Percentiles rank a stretch among this genome's conserved stretches.
Conservation (phyloP, 495 filamentous ascomycete species). For the Bacidia gigantensis region DNA sequence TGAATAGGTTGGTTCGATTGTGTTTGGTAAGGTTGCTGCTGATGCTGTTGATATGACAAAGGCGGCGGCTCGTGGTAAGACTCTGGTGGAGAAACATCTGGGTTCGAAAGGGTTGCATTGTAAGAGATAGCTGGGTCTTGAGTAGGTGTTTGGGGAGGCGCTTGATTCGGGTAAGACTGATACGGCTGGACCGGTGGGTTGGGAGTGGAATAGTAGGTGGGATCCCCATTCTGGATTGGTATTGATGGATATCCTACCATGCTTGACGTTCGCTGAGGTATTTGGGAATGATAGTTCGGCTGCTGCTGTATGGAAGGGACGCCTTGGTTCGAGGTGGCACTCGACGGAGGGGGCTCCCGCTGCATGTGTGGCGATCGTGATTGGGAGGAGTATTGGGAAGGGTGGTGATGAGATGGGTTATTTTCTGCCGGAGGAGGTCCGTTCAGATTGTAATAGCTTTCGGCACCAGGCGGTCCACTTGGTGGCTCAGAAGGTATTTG, state of each 20-base stretch:
- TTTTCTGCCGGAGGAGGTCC: slow-evolving; percentile 34
- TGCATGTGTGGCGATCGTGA: slow-evolving; percentile 18
- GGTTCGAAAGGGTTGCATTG: slow-evolving; percentile 10
- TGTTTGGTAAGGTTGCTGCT: slow-evolving; percentile 19
- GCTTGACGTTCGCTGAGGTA: slow-evolving; percentile 18
- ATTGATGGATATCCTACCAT: slow-evolving; percentile 10
- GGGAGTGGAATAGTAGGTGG: slow-evolving; percentile 8
- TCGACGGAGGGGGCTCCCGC: slow-evolving; percentile 16
- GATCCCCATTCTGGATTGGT: slow-evolving; percentile 6
- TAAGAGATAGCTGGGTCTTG: slow-evolving; percentile 13
- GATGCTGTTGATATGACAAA: slow-evolving; percentile 11
- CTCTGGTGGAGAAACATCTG: slow-evolving; percentile 17
- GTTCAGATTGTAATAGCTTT: slow-evolving; percentile 71
- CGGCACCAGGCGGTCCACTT: slow-evolving; percentile 41
- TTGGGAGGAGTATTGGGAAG: slow-evolving; percentile 14
- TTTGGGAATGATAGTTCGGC: slow-evolving; percentile 15
- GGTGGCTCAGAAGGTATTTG: slow-evolving; percentile 40
- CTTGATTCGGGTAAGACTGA: slow-evolving; percentile 7
- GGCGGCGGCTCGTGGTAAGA: slow-evolving; percentile 7
- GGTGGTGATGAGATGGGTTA: slow-evolving; percentile 21
- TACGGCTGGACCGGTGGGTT: slow-evolving; percentile 13
- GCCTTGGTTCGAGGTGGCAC: slow-evolving; percentile 13
- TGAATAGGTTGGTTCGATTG: slow-evolving; percentile 23
- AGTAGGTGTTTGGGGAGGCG: slow-evolving; percentile 13
- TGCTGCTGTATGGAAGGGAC: slow-evolving; percentile 12